Evolutionary conservation across 2,329 filamentous ascomycete genomes (phyloP).

Genomic region (Malbranchea zuffiana): DNA sequence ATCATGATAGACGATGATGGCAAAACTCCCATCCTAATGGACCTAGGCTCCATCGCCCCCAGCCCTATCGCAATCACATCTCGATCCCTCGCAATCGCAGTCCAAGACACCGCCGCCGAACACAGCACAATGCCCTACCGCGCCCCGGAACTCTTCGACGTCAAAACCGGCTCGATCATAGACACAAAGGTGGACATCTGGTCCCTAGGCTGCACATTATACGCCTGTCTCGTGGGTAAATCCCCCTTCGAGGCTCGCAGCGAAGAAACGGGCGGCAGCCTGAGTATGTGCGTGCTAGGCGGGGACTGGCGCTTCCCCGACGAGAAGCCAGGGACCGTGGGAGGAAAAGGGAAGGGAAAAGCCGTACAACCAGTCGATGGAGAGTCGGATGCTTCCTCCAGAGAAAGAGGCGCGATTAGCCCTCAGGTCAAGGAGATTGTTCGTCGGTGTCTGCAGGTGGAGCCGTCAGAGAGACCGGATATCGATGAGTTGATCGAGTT

Average conservation of each 20-base stretch:
- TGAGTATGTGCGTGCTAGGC: conserved; percentile 83
- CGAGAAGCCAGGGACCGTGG: conserved; percentile 54
- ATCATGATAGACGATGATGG: conserved; percentile 97
- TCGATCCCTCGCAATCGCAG: conserved; percentile 76
- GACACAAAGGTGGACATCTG: conserved; percentile 98
- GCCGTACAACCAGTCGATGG: conserved; percentile 20
- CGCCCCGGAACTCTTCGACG: conserved; percentile 93
- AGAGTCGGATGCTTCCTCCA: conserved; percentile 18
- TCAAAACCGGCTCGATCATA: conserved; percentile 81
- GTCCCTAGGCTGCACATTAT: conserved; percentile 95
- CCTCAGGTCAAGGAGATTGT: conserved; percentile 80
- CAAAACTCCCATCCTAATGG: conserved; percentile 85
- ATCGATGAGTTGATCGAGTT: conserved; percentile 71
- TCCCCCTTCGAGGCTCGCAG: conserved; percentile 91
- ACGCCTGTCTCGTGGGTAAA: conserved; percentile 91
- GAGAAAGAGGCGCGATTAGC: conserved; percentile 45
- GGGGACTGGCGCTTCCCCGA: conserved; percentile 97
- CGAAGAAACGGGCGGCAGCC: conserved; percentile 87
- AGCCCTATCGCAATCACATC: conserved; percentile 84
- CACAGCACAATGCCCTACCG: conserved; percentile 98
- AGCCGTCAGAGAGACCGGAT: conserved; percentile 77
- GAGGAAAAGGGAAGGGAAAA: conserved; percentile 44
- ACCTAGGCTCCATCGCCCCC: conserved; percentile 80
- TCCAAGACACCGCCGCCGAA: conserved; percentile 89
- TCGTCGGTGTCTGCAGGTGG: conserved; percentile 71